These are phyloP conservation scores for Rhododendron griersonianum DNA, from an alignment of 148 eudicot species.

Conservation along the genomic window DNA sequence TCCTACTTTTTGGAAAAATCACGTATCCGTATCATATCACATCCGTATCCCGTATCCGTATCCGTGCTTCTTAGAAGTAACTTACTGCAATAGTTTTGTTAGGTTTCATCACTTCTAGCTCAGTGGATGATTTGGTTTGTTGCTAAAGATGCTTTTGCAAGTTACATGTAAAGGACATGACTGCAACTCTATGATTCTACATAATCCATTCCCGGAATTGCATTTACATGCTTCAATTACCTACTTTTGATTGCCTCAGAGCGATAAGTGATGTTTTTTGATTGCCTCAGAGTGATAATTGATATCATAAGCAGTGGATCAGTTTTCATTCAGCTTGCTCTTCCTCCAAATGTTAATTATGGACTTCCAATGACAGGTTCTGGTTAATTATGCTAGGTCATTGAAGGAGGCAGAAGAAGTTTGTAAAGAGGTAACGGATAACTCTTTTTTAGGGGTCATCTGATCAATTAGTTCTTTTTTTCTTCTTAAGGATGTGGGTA, in stretches of 20 bases:
- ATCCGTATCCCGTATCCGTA: no score
- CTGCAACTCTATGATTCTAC: background rate
- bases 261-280: background rate
- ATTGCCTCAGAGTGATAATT: background rate
- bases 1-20: no score
- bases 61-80: background rate
- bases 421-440: conserved; percentile 47
- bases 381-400: conserved; percentile 72
- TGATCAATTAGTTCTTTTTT: background rate
- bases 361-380: conserved; percentile 50
- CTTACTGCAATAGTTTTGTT: background rate
- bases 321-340: background rate
- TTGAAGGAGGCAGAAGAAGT: conserved; percentile 62
- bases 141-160: background rate
- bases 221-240: background rate
- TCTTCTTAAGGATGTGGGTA: background rate
- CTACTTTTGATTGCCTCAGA: background rate
- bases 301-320: background rate
- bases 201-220: background rate
- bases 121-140: background rate
- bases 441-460: background rate
- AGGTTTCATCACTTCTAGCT: background rate
- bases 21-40: no score
- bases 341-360: conserved; percentile 7
- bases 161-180: background rate